These are phyloP conservation scores for Ganoderma leucocontextum DNA, from an alignment of 1,284 basidiomycete species.

Conservation along the genomic window DNA sequence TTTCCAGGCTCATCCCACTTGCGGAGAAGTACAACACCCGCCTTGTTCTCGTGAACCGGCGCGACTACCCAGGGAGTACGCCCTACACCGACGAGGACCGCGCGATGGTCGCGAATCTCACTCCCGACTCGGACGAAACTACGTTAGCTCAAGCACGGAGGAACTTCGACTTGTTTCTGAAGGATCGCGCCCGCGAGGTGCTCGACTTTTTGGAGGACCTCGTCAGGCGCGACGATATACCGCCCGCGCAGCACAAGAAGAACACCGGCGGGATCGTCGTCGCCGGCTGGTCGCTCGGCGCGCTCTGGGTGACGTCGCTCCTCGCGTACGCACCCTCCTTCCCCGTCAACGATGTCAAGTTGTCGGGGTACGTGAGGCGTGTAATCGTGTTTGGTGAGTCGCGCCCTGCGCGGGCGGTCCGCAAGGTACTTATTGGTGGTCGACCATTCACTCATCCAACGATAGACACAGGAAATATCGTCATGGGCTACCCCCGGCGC, in stretches of 20 bases:
- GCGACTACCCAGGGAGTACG: conserved; percentile 19
- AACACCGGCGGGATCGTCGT: conserved; percentile 9
- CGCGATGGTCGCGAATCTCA: background rate
- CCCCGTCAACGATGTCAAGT: conserved; percentile 24
- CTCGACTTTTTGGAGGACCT: conserved; percentile 36
- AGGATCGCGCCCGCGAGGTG: conserved; percentile 21
- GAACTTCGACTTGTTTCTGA: conserved; percentile 23
- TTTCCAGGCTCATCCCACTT: conserved; percentile 28
- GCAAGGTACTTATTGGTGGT: no score
- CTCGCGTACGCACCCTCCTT: conserved; percentile 2
- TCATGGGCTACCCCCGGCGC: background rate
- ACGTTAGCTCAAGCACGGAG: conserved; percentile 13
- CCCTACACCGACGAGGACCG: conserved; percentile 26
- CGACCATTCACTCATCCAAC: background rate
- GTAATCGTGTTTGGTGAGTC: conserved; percentile 17
- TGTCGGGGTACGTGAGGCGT: conserved; percentile 23
- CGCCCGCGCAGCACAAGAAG: conserved; percentile 13
- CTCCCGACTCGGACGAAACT: background rate
- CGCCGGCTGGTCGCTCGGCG: conserved; percentile 9
- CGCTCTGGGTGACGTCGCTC: conserved; percentile 28
- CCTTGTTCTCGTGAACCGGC: conserved; percentile 20
- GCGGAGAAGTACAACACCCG: conserved; percentile 10
- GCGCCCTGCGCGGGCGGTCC: background rate
- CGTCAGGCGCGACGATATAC: conserved; percentile 31
- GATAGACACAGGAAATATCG: background rate